A percentile compares a stretch with the other conserved stretches of the same genome.
Conservation (phyloP, 1,284 basidiomycete species). For the Omphalotus olearius region DNA sequence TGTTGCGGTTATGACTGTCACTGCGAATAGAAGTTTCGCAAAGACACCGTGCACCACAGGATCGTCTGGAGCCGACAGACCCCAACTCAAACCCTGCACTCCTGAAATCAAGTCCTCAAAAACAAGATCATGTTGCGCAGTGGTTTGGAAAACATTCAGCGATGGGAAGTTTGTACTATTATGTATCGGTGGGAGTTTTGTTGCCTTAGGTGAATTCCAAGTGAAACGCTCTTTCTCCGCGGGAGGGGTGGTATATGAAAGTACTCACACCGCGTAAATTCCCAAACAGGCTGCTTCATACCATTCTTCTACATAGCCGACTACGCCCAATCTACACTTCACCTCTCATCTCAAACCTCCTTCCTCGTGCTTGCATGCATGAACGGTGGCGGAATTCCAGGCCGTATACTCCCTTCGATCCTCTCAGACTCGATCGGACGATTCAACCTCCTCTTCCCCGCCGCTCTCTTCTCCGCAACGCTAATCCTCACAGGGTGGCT, state of each 20-base stretch:
- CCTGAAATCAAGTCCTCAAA: too few species aligned
- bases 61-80: too few species aligned
- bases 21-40: too few species aligned
- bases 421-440: conserved; percentile 60
- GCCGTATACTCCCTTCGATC: conserved; percentile 56
- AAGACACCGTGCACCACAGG: too few species aligned
- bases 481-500: too few species aligned
- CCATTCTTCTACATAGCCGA: conserved; percentile 62
- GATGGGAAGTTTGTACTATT: conserved; percentile 44
- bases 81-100: too few species aligned
- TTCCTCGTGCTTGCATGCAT: conserved; percentile 57
- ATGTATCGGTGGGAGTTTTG: conserved; percentile 41
- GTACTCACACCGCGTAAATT: too few species aligned
- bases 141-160: conserved; percentile 28
- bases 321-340: conserved; percentile 30
- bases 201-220: conserved; percentile 40
- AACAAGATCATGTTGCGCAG: too few species aligned
- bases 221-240: neutral
- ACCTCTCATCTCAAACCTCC: conserved; percentile 29
- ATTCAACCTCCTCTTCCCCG: conserved; percentile 58
- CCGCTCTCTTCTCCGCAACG: conserved; percentile 54
- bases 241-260: too few species aligned
- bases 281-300: conserved; percentile 52
- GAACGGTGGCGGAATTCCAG: conserved; percentile 60
- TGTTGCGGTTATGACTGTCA: conserved; percentile 38